phyloP scores from a whole-genome alignment of 169 alveolate genomes.

The Plasmodium gonderi region DNA sequence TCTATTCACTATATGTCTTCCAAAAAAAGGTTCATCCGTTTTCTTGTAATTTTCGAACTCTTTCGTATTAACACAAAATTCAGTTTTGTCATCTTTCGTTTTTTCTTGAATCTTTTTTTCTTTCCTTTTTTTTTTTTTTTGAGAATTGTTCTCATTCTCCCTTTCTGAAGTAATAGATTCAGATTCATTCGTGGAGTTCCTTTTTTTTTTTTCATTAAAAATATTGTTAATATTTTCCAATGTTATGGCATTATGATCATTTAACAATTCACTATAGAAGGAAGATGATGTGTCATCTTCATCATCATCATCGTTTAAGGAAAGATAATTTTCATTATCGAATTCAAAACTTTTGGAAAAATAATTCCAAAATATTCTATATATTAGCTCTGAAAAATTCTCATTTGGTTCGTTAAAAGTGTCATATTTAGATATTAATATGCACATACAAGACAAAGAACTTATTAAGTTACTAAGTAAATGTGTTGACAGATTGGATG shows the following conservation, averaged over 20 bases:
- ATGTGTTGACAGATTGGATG: conserved; percentile 12
- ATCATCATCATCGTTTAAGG: neutral
- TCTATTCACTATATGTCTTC: neutral
- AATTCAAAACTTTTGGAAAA: conserved; percentile 51
- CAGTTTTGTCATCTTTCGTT: neutral
- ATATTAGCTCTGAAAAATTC: conserved; percentile 39
- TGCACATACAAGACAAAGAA: conserved; percentile 44
- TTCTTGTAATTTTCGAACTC: neutral
- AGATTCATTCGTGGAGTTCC: neutral
- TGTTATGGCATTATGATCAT: neutral
- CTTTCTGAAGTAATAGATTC: neutral
- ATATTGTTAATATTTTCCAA: neutral
- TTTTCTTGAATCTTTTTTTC: conserved; percentile 21
- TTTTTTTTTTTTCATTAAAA: conserved; percentile 7
- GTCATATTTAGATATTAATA: conserved; percentile 62
- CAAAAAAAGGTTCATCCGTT: conserved; percentile 3
- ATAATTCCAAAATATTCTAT: conserved; percentile 73
- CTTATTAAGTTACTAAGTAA: conserved; percentile 26
- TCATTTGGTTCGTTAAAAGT: conserved; percentile 27
- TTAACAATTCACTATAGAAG: conserved; percentile 3
- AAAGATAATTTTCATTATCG: conserved; percentile 24
- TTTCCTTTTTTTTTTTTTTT: conserved; percentile 19
- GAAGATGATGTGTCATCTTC: conserved; percentile 30
- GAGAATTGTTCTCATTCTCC: conserved; percentile 3
- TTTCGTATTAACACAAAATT: neutral